Evolutionary conservation across 1,284 basidiomycete species (phyloP).

Genomic region (Trametes sp.): DNA sequence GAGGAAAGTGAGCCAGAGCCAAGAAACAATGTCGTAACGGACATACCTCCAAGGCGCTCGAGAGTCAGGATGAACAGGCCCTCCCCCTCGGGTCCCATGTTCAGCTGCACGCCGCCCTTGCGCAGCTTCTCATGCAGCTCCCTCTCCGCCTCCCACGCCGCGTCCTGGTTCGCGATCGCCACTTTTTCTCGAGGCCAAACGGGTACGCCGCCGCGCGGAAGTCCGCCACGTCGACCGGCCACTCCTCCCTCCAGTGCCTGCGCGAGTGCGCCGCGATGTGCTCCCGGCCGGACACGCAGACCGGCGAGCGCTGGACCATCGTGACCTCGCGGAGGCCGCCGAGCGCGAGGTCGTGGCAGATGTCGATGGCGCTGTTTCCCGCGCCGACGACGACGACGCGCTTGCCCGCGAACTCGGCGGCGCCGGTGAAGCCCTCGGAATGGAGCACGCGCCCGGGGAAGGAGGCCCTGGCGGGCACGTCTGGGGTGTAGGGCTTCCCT

Average conservation of each 20-base stretch:
- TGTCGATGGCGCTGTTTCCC: constrained; percentile 55
- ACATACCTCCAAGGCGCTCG: constrained; percentile 46
- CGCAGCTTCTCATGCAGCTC: constrained; percentile 63
- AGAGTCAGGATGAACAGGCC: constrained; percentile 54
- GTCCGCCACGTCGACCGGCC: constrained; percentile 53
- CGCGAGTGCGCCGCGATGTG: constrained; percentile 38
- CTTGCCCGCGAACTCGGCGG: constrained; percentile 51
- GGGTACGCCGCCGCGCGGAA: constrained; percentile 52
- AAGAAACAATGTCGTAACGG: not conserved
- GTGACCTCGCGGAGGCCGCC: constrained; percentile 45
- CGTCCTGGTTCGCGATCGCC: constrained; percentile 32
- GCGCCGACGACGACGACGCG: constrained; percentile 61
- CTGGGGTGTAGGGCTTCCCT: constrained; percentile 53
- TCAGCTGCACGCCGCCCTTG: constrained; percentile 64
- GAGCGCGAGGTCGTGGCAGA: constrained; percentile 52
- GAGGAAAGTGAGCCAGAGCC: not conserved
- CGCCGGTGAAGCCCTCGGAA: constrained; percentile 49
- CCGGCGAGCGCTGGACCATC: constrained; percentile 43
- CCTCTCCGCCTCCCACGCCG: constrained; percentile 42
- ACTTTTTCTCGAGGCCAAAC: constrained; percentile 45
- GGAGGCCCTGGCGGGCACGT: constrained; percentile 46
- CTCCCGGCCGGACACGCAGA: constrained; percentile 38
- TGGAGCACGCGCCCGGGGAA: constrained; percentile 54
- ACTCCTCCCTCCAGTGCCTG: constrained; percentile 48
- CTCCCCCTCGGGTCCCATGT: constrained; percentile 60